Evolutionary conservation across 2,329 filamentous ascomycete species (phyloP).

Genomic region (Paecilomyces sp.): DNA sequence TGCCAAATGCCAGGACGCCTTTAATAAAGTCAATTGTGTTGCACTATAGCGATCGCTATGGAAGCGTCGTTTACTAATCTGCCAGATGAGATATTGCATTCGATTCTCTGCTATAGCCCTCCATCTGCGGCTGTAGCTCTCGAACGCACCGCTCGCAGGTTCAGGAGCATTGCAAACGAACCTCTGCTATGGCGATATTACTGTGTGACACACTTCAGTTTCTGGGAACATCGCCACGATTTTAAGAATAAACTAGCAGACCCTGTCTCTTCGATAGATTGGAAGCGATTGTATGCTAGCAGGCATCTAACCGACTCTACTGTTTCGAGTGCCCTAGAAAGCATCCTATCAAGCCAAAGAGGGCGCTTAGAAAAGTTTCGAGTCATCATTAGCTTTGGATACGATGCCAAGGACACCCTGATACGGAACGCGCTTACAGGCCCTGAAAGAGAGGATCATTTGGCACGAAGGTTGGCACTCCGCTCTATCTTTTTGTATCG

Average conservation of each 20-base stretch:
- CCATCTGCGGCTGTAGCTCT: constrained; percentile 45
- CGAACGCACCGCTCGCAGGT: constrained; percentile 55
- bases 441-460: constrained; percentile 60
- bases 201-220: constrained; percentile 61
- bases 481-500: constrained; percentile 1
- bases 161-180: constrained; percentile 61
- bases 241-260: constrained; percentile 50
- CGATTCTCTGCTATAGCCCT: constrained; percentile 61
- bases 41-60: constrained; percentile 18
- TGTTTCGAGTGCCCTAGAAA: constrained; percentile 54
- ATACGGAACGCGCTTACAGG: constrained; percentile 56
- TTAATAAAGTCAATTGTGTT: background rate
- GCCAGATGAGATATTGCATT: constrained; percentile 79
- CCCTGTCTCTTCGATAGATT: constrained; percentile 55
- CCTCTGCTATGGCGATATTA: constrained; percentile 73
- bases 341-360: constrained; percentile 63
- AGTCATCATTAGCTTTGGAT: constrained; percentile 64
- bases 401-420: constrained; percentile 83
- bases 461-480: constrained; percentile 57
- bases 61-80: constrained; percentile 37
- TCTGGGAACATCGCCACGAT: constrained; percentile 66
- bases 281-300: constrained; percentile 62
- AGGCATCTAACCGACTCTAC: constrained; percentile 48
- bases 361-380: constrained; percentile 64
- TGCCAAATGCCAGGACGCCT: background rate